Conservation (phyloP, 345 rosid genomes). For the Salix brachista region DNA sequence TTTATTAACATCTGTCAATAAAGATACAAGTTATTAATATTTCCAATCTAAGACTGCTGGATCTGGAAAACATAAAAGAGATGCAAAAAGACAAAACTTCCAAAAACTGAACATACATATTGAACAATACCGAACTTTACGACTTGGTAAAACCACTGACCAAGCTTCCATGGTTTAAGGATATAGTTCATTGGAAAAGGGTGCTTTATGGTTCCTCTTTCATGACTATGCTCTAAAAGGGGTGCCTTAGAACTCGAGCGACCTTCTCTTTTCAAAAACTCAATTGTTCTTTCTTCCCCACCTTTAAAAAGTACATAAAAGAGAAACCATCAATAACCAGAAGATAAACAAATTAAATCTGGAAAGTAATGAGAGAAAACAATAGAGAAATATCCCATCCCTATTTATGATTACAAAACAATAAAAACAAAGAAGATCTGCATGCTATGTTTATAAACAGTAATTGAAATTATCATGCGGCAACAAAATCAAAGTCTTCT, state of each 20-base stretch:
- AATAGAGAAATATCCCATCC: background rate
- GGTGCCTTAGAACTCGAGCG: slow-evolving; percentile 59
- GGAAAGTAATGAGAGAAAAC: background rate
- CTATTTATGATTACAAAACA: background rate
- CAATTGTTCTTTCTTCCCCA: slow-evolving; percentile 84
- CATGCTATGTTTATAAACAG: background rate
- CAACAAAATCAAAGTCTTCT: background rate
- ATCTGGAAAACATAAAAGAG: slow-evolving; percentile 4
- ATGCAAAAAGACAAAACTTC: slow-evolving; percentile 12
- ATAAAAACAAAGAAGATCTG: background rate
- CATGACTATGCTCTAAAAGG: slow-evolving; percentile 53
- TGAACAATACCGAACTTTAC: slow-evolving; percentile 97
- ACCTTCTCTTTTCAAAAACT: slow-evolving; percentile 89
- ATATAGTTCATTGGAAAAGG: slow-evolving; percentile 85
- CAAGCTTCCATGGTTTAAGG: slow-evolving; percentile 87
- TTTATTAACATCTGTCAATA: slow-evolving; percentile 88
- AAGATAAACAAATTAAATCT: slow-evolving; percentile 3
- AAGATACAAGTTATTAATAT: slow-evolving; percentile 6
- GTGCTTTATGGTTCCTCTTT: slow-evolving; percentile 64
- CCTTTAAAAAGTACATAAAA: slow-evolving; percentile 40
- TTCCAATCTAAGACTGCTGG: slow-evolving; percentile 11
- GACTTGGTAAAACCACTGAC: slow-evolving; percentile 92
- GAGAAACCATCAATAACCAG: slow-evolving; percentile 2
- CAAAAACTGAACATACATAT: slow-evolving; percentile 64
- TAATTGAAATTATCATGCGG: background rate